Evolutionary conservation across 805 yeast species (phyloP), one percentile per base, ranked within the genome.

Genomic region (Wickerhamiella qilinensis): DNA sequence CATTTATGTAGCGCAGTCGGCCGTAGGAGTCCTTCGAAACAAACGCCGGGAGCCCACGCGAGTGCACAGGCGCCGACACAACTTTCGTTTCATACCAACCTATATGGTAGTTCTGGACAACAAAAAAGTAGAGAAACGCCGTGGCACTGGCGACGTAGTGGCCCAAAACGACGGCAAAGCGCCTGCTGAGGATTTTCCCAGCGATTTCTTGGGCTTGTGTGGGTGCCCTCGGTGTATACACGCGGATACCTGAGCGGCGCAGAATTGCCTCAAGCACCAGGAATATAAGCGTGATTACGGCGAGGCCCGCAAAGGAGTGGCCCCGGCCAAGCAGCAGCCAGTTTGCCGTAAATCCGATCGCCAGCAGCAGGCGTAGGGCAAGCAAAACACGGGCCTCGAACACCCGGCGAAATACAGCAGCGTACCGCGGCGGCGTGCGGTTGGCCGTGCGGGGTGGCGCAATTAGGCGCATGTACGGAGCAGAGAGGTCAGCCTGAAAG

Each of bases 1-100:
- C 41, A 33, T 40, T 37, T 11, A 44, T 6, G 9, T 17, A 16
- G 33, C 15, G 33, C 30, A 28, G 15, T 5, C 5, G 16, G 30
- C 15, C 30, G 25, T 11, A 7, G 25, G 15, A 15, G 15, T 7
- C 30, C 15, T 11, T 14, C 15, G 15, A 14, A 15, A 14, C 16
- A 6, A 18, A 16, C 33, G 4, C 14, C 9, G 25, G 35, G 17
- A 20, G 35, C 16, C 35, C 25, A 8, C n/a, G n/a, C 4, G 24
- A n/a, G 20, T 7, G 25, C 25, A n/a, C n/a, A 20, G 25, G 4
- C 12, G 4, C 16, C 6, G 24, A 19, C 12, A 20, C 16, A 6
- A 30, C 20, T 7, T 9, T 20, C 11, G 33, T 12, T 16, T 9
- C 15, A 20, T 30, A 30, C 33, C 33, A 30, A 7, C 14, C 7